These are phyloP conservation scores for Raffaelea arxii DNA, from an alignment of 2,329 filamentous ascomycete genomes.

Conservation along the genomic window DNA sequence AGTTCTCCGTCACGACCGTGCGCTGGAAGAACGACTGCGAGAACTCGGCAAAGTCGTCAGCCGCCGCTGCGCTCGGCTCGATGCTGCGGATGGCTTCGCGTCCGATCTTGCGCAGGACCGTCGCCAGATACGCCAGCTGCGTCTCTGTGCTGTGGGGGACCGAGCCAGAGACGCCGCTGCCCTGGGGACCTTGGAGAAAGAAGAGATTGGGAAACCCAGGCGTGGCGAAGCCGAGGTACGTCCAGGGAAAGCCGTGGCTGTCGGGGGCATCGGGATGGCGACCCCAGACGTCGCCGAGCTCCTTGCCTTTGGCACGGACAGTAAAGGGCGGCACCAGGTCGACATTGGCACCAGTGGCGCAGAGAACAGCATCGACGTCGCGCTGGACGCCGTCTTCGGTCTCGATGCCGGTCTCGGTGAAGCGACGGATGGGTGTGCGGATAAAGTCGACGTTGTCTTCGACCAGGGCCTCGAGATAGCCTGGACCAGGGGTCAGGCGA, in stretches of 20 bases:
- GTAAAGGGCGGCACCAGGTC: conserved; percentile 50
- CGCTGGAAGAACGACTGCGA: conserved; percentile 19
- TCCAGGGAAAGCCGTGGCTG: conserved; percentile 52
- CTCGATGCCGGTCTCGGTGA: conserved; percentile 50
- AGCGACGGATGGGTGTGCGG: conserved; percentile 42
- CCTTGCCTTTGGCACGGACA: conserved; percentile 42
- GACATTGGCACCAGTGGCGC: conserved; percentile 57
- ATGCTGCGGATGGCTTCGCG: conserved; percentile 33
- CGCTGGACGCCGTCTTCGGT: conserved; percentile 46
- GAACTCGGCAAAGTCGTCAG: conserved; percentile 19
- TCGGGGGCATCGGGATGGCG: conserved; percentile 29
- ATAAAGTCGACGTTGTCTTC: conserved; percentile 53
- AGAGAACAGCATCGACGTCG: conserved; percentile 55
- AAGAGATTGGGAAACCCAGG: conserved; percentile 22
- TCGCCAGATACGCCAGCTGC: conserved; percentile 30
- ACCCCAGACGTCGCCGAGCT: conserved; percentile 48
- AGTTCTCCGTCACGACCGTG: conserved; percentile 21
- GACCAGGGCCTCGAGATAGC: conserved; percentile 55
- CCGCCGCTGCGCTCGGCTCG: neutral
- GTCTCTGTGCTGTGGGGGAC: conserved; percentile 13
- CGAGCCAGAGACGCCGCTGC: conserved; percentile 8
- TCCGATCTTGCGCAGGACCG: conserved; percentile 38
- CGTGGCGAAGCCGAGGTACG: conserved; percentile 17
- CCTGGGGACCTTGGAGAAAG: conserved; percentile 17
- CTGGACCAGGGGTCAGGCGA: conserved; percentile 54